Evolutionary conservation across 305 asterid genomes (phyloP), one percentile per base, ranked within the genome.

Genomic region (Fraxinus platypoda): DNA sequence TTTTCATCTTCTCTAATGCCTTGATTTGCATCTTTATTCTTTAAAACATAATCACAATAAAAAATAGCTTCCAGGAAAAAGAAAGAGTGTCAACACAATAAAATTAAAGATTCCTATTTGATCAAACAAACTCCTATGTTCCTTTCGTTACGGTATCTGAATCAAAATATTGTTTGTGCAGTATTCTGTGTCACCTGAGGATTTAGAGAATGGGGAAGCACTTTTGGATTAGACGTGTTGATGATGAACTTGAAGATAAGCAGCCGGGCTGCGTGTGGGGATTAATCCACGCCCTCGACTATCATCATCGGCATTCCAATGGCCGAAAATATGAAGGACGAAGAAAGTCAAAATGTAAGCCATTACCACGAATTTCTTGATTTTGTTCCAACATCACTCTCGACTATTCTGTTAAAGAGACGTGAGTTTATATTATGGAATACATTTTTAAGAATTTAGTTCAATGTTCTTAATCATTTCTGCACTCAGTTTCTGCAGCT

Each of bases 191-290:
- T 57, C 52, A 21, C 12, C 76, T 35, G 43, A 64, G 34, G 34
- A 25, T 7, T 49, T 11, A 49, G 25, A 83, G 28, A 15, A 93
- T 93, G 98, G 93, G 95, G 84, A 93, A 84, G 84, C 83, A 74
- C 75, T 70, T 80, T 15, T 66, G 87, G 84, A 76, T 13, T 43
- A 89, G 84, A 86, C 85, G 78, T 38, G 64, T 78, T 1, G 74
- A 89, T 26, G 86, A 90, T 52, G 86, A 80, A 77, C 75, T 83
- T 11, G 79, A 84, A 8, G 28, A 84, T 34, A 76, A 81, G 71
- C 91, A 87, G 85, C 88, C 88, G 1, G 90, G 95, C 9, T 90
- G 95, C 82, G 88, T 89, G 83, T 88, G 90, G 91, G 92, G 97
- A 1, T 78, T 95, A 62, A 81, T 88, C 25, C 92, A 90, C 77